phyloP scores from a whole-genome alignment of 176 grass and related monocot species.

The Miscanthus lutarioriparius region DNA sequence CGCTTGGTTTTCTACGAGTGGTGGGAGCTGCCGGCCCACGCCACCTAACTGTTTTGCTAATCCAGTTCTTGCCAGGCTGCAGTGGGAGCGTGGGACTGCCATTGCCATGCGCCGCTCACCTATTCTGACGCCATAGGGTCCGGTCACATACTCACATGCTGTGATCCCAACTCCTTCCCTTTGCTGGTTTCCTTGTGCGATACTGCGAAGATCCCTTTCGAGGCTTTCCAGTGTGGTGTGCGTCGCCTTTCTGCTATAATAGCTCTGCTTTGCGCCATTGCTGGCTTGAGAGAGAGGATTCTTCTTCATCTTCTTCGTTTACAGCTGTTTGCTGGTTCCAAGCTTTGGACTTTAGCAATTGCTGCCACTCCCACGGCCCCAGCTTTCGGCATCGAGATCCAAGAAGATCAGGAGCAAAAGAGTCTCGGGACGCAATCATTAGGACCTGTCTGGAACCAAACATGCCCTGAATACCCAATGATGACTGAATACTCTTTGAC shows the following conservation, averaged over 20 bases:
- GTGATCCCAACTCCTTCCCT: background rate
- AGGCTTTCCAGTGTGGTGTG: slow-evolving; percentile 44
- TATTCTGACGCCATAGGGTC: background rate
- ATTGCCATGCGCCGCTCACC: slow-evolving; percentile 2
- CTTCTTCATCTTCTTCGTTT: slow-evolving; percentile 21
- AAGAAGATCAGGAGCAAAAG: slow-evolving; percentile 40
- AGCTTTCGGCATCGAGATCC: slow-evolving; percentile 51
- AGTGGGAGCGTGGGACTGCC: background rate
- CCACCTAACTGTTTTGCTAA: slow-evolving; percentile 21
- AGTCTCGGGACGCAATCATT: slow-evolving; percentile 44
- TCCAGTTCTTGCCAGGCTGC: slow-evolving; percentile 15
- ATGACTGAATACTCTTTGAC: background rate
- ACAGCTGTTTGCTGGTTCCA: slow-evolving; percentile 10
- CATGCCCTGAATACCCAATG: background rate
- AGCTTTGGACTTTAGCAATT: slow-evolving; percentile 35
- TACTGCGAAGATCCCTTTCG: slow-evolving; percentile 36
- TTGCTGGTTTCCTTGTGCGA: slow-evolving; percentile 21
- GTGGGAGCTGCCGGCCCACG: slow-evolving; percentile 12
- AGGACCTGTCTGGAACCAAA: slow-evolving; percentile 37
- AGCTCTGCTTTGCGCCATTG: slow-evolving; percentile 37
- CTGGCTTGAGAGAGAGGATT: slow-evolving; percentile 3
- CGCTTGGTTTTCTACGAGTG: slow-evolving; percentile 31
- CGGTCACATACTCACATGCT: slow-evolving; percentile 20
- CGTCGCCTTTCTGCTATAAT: slow-evolving; percentile 22
- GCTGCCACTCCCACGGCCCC: background rate